Evolutionary conservation across 495 filamentous ascomycete species (phyloP).

Genomic region (Cercophora scortea): DNA sequence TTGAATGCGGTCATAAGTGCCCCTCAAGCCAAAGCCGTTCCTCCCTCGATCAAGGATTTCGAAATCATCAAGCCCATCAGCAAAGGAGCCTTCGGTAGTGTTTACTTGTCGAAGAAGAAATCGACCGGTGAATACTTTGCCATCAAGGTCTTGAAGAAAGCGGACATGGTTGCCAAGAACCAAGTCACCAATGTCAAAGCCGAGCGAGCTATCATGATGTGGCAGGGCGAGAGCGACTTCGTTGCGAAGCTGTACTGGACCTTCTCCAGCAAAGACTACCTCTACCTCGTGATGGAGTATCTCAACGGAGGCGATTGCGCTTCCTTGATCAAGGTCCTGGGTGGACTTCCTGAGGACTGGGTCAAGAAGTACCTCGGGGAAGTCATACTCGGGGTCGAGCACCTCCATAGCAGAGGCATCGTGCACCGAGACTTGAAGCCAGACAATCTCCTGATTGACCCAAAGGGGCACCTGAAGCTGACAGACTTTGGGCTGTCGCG

Average conservation of each 20-base stretch:
- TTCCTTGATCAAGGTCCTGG: conserved; percentile 88
- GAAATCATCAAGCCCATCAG: conserved; percentile 99
- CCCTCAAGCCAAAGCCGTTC: conserved; percentile 64
- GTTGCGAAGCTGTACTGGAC: conserved; percentile 99
- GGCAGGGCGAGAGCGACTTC: conserved; percentile 98
- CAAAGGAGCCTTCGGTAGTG: conserved; percentile 96
- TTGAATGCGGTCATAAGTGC: conserved; percentile 66
- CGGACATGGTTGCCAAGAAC: conserved; percentile 99
- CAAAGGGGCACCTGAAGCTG: conserved; percentile 91
- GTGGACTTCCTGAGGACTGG: conserved; percentile 91
- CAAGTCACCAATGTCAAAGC: conserved; percentile 99
- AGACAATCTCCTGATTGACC: conserved; percentile 94
- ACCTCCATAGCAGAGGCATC: conserved; percentile 88
- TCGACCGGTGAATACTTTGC: conserved; percentile 96
- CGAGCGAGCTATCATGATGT: conserved; percentile 99
- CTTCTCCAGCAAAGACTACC: conserved; percentile 97
- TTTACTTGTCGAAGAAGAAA: conserved; percentile 97
- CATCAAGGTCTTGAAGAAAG: conserved; percentile 97
- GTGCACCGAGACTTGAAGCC: conserved; percentile 96
- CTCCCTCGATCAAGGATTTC: conserved; percentile 96
- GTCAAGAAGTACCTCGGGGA: conserved; percentile 94
- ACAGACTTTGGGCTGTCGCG: conserved; percentile 96
- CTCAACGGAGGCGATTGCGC: conserved; percentile 96
- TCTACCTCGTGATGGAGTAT: conserved; percentile 99
- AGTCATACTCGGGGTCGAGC: conserved; percentile 89